Conservation (phyloP, 371 early-diverging fungal genomes). For the Syncephalastrum contaminatum region DNA sequence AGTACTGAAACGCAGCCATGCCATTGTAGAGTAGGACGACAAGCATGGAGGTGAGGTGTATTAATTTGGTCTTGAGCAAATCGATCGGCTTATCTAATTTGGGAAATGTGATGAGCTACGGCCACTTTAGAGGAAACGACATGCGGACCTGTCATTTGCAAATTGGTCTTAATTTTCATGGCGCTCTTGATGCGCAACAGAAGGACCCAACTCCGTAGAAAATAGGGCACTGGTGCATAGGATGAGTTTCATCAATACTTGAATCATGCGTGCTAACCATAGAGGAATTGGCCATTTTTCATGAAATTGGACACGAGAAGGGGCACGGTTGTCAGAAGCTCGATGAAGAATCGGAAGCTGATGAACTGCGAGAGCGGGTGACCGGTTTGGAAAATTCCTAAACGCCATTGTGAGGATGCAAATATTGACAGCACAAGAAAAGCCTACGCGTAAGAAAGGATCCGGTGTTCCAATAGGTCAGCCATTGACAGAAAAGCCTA, state of each 20-base stretch:
- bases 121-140: neutral
- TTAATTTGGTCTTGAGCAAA: conserved; percentile 58
- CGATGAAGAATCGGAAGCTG: conserved; percentile 51
- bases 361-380: conserved; percentile 37
- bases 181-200: conserved; percentile 58
- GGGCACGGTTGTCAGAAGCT: conserved; percentile 53
- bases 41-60: conserved; percentile 62
- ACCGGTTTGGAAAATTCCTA: conserved; percentile 30
- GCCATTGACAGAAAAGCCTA: conserved; percentile 45
- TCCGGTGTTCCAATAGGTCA: conserved; percentile 44
- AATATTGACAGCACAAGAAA: neutral
- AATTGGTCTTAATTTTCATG: conserved; percentile 56
- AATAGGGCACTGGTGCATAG: conserved; percentile 53
- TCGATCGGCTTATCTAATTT: conserved; percentile 40
- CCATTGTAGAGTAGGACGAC: conserved; percentile 68
- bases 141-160: conserved; percentile 43
- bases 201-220: conserved; percentile 59
- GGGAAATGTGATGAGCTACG: neutral
- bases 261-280: conserved; percentile 27
- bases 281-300: conserved; percentile 50
- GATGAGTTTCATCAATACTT: neutral
- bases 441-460: conserved; percentile 44
- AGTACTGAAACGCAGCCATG: conserved; percentile 69
- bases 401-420: neutral
- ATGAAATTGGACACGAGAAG: conserved; percentile 54